Evolutionary conservation across 2,329 filamentous ascomycete species (phyloP), one percentile per base, ranked within the genome.

Genomic region (Sporothrix luriei): DNA sequence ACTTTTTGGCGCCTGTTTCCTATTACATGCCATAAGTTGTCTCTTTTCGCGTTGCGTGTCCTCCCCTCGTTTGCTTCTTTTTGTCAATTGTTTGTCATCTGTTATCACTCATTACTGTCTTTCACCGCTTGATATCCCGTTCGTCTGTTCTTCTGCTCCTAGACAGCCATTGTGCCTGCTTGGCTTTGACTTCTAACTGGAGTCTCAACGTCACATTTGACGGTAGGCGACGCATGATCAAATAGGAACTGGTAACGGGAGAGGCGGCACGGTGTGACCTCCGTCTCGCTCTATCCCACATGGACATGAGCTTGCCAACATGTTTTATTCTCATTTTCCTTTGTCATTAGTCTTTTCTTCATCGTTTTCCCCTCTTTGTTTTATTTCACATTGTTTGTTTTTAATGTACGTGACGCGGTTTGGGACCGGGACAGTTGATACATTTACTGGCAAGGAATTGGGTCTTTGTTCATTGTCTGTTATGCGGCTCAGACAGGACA

Each of bases 371-470:
- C n/a, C 14, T 29, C 33, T 29, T 29, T 43, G 21, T 21, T 24
- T 19, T 29, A 26, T 57, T 10, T 40, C 14, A 40, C 19, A 29
- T 19, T 54, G 51, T 46, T 48, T 21, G 21, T 33, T 33, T 55
- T 26, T 46, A 62, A 64, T 49, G 24, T 49, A 49, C 16, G 5
- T 21, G 21, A 29, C 43, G 21, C 19, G 14, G 40, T 48, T n/a
- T 29, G 43, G 33, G 38, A 26, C 19, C 10, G 14, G 43, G 61
- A n/a, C 4, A 21, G 57, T 19, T 24, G 61, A 64, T 21, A n/a
- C 61, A 64, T 29, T 33, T 49, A 49, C 61, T 33, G 43, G 43
- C 38, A 64, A 33, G 61, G 61, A n/a, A 49, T 49, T 64, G 61
- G 61, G 43, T 49, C 43, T 48, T 49, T 9, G 24, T 48, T 29